These are phyloP conservation scores for Monosporozyma siamensis DNA, from an alignment of 805 yeast genomes.

Conservation along the genomic window DNA sequence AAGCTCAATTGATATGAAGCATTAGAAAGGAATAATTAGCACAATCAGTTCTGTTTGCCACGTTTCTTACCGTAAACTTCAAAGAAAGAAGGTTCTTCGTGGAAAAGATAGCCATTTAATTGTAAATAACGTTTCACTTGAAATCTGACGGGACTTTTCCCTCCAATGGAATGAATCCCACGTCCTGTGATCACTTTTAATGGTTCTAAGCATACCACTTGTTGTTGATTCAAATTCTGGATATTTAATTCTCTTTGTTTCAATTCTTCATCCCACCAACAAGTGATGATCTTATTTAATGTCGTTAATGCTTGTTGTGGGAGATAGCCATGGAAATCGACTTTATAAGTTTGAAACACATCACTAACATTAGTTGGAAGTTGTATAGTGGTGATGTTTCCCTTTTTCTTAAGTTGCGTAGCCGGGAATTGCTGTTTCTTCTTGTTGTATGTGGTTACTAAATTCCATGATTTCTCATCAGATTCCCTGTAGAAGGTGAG, in stretches of 20 bases:
- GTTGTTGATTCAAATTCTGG: constrained; percentile 27
- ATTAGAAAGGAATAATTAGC: no score
- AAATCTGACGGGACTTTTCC: constrained; percentile 40
- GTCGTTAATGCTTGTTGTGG: constrained; percentile 40
- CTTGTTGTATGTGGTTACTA: no score
- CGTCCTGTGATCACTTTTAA: constrained; percentile 54
- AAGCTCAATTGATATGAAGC: no score
- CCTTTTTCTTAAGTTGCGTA: no score
- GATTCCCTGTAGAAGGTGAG: not conserved
- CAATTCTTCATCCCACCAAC: constrained; percentile 61
- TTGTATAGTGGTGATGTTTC: no score
- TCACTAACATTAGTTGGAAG: not conserved
- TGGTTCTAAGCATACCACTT: constrained; percentile 36
- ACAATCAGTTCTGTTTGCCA: no score
- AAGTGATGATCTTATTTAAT: constrained; percentile 30
- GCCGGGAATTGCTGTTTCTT: no score
- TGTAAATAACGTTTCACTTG: constrained; percentile 36
- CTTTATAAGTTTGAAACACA: constrained; percentile 5
- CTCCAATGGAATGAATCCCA: constrained; percentile 59
- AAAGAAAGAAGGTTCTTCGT: constrained; percentile 39
- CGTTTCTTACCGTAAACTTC: constrained; percentile 34
- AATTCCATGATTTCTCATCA: not conserved
- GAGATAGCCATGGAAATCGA: constrained; percentile 52
- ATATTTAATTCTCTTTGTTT: constrained; percentile 35
- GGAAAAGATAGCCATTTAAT: constrained; percentile 33